These are phyloP conservation scores for Penicillium sp. DNA, from an alignment of 2,329 filamentous ascomycete genomes.

Conservation along the genomic window DNA sequence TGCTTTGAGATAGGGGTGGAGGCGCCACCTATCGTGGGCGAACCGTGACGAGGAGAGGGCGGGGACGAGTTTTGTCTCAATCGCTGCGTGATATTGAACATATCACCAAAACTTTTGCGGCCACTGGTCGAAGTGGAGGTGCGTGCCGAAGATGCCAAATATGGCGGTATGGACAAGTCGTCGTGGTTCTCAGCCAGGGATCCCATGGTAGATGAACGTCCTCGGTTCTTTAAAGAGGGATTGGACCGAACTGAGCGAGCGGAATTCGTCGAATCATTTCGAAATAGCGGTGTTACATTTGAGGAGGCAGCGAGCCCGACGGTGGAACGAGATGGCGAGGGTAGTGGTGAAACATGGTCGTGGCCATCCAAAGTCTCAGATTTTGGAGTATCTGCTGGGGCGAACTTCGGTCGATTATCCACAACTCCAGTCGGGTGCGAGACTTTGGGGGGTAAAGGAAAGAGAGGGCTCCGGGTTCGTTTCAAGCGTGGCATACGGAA, in stretches of 20 bases:
- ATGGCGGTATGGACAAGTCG: constrained; percentile 66
- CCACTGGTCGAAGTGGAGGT: constrained; percentile 82
- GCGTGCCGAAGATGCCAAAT: constrained; percentile 55
- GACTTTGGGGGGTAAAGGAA: constrained; percentile 79
- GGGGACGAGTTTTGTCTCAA: constrained; percentile 80
- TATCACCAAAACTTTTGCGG: constrained; percentile 86
- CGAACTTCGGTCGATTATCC: constrained; percentile 17
- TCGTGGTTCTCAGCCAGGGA: constrained; percentile 72
- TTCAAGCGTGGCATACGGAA: constrained; percentile 77
- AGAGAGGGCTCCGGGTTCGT: constrained; percentile 73
- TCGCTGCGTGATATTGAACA: constrained; percentile 72
- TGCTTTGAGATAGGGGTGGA: constrained; percentile 71
- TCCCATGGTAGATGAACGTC: constrained; percentile 84
- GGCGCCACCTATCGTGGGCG: constrained; percentile 55
- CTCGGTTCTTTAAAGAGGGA: constrained; percentile 55
- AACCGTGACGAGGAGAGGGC: constrained; percentile 62
- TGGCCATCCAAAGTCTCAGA: constrained; percentile 26
- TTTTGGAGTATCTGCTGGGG: constrained; percentile 20
- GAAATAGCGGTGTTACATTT: constrained; percentile 47
- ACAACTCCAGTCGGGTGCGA: constrained; percentile 10
- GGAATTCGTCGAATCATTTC: constrained; percentile 62
- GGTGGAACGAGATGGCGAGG: constrained; percentile 53
- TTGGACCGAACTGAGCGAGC: constrained; percentile 63
- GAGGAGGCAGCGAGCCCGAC: constrained; percentile 49
- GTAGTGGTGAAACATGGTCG: constrained; percentile 39